Evolutionary conservation across 116 monocot genomes (phyloP).

Genomic region (Dioscorea cayenensis): DNA sequence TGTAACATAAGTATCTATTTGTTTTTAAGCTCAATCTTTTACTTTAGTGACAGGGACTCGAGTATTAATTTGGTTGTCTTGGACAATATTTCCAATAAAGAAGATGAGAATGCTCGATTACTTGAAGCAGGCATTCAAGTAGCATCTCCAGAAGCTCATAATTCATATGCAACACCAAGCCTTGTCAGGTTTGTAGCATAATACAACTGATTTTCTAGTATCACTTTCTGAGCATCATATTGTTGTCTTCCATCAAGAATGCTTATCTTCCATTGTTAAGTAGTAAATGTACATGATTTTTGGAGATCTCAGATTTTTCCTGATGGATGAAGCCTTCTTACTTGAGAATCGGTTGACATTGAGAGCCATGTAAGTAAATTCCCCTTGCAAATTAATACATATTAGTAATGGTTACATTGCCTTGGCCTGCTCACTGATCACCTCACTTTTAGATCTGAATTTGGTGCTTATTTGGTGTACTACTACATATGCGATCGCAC

Average conservation of each 20-base stretch:
- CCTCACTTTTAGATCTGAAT: conserved; percentile 39
- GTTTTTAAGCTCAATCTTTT: background rate
- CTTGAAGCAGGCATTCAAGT: conserved; percentile 51
- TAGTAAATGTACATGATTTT: background rate
- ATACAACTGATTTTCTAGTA: background rate
- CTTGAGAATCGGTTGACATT: conserved; percentile 48
- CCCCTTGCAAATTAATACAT: background rate
- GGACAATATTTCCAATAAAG: conserved; percentile 28
- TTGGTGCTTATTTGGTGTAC: conserved; percentile 42
- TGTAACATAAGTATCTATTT: background rate
- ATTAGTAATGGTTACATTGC: background rate
- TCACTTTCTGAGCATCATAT: background rate
- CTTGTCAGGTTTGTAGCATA: conserved; percentile 30
- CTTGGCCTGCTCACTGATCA: background rate
- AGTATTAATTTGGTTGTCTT: conserved; percentile 46
- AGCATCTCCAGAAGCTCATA: conserved; percentile 24
- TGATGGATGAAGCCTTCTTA: conserved; percentile 54
- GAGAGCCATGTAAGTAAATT: conserved; percentile 51
- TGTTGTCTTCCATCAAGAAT: background rate
- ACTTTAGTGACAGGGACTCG: conserved; percentile 17
- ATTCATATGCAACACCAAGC: conserved; percentile 24
- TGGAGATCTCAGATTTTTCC: conserved; percentile 34
- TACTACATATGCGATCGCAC: conserved; percentile 70
- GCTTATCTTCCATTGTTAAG: background rate
- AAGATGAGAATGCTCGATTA: conserved; percentile 36